A percentile compares a stretch with the other conserved stretches of the same genome.
Evolutionary conservation across 805 yeast genomes (phyloP).

Genomic region (Yamadazyma ubonensis): DNA sequence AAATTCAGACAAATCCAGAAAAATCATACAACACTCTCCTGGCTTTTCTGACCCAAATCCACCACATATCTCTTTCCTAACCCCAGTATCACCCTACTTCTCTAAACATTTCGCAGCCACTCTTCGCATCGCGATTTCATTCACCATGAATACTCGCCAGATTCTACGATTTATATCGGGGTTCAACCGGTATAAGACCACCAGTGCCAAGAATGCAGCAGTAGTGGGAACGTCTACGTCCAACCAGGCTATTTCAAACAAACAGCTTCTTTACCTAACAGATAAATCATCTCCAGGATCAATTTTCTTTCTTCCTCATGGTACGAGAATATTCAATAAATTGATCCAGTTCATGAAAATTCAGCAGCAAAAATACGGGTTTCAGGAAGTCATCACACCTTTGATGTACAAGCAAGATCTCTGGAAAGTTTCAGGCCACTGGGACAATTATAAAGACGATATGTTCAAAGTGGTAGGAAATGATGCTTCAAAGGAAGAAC

Average conservation of each 20-base stretch:
- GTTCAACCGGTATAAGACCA: background rate
- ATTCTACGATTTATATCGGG: too few species aligned
- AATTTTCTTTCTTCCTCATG: constrained; percentile 88
- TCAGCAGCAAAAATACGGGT: constrained; percentile 79
- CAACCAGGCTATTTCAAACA: constrained; percentile 50
- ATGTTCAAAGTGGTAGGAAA: constrained; percentile 70
- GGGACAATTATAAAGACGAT: constrained; percentile 92
- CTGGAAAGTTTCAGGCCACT: constrained; percentile 93
- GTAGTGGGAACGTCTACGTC: constrained; percentile 11
- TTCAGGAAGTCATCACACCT: constrained; percentile 91
- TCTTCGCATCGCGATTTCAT: too few species aligned
- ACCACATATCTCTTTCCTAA: too few species aligned
- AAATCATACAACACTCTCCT: too few species aligned
- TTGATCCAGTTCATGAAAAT: constrained; percentile 78
- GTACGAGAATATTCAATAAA: constrained; percentile 81
- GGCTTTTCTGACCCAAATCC: too few species aligned
- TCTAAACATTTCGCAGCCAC: too few species aligned
- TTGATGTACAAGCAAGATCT: constrained; percentile 75
- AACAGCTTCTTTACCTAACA: constrained; percentile 74
- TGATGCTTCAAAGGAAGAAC: constrained; percentile 20
- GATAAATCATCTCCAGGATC: constrained; percentile 89
- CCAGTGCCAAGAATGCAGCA: background rate
- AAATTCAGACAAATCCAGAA: too few species aligned
- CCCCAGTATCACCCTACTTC: too few species aligned
- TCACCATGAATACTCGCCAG: too few species aligned